Conservation (phyloP, 371 early-diverging fungal genomes). For the Rhizomucor miehei region DNA sequence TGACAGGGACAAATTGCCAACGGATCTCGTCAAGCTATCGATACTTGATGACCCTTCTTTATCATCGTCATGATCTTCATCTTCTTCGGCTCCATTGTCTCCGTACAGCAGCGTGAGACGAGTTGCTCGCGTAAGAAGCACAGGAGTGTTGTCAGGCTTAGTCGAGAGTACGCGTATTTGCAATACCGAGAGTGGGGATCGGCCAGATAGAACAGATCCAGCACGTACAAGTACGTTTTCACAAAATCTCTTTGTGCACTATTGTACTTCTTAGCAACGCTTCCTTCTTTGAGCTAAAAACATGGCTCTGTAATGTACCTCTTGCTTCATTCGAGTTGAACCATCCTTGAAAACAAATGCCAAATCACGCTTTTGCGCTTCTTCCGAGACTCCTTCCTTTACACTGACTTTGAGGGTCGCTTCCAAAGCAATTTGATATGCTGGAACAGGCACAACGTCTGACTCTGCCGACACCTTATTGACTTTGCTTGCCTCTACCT, state of each 20-base stretch:
- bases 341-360: conserved; percentile 28
- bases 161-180: conserved; percentile 17
- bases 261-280: too few relatives aligned
- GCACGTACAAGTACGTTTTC: neutral
- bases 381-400: conserved; percentile 4
- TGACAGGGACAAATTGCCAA: conserved; percentile 4
- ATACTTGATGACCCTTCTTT: too few relatives aligned
- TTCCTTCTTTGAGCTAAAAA: neutral
- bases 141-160: conserved; percentile 25
- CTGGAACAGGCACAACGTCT: conserved; percentile 11
- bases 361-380: conserved; percentile 20
- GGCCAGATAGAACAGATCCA: neutral
- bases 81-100: too few relatives aligned
- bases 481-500: neutral
- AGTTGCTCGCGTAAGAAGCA: conserved; percentile 20
- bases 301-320: conserved; percentile 11
- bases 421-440: conserved; percentile 12
- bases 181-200: neutral
- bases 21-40: conserved; percentile 6
- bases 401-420: conserved; percentile 11
- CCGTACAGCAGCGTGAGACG: conserved; percentile 9
- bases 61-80: too few relatives aligned
- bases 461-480: neutral
- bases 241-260: neutral
- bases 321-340: conserved; percentile 15